These are phyloP conservation scores for Tolypocladium amazonense DNA, from an alignment of 2,329 filamentous ascomycete genomes.

Conservation along the genomic window DNA sequence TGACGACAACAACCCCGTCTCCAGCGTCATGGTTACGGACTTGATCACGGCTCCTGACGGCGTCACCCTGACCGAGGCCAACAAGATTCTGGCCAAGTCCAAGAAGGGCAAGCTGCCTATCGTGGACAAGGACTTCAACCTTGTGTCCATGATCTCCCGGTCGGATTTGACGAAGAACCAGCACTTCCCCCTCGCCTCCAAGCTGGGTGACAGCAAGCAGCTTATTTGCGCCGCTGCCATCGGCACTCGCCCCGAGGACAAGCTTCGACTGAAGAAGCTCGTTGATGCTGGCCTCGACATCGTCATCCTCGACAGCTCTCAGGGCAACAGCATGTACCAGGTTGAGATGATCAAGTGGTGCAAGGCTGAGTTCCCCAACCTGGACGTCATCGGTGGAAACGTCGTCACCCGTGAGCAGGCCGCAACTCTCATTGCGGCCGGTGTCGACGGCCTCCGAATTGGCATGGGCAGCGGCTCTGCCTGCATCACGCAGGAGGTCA, in stretches of 20 bases:
- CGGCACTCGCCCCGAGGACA: conserved; percentile 90
- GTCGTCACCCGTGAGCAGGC: conserved; percentile 97
- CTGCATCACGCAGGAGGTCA: conserved; percentile 98
- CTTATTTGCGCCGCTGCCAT: conserved; percentile 91
- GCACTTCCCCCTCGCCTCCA: conserved; percentile 91
- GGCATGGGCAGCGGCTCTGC: conserved; percentile 98
- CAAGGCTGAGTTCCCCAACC: conserved; percentile 72
- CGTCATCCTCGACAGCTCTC: conserved; percentile 89
- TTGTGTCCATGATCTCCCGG: conserved; percentile 84
- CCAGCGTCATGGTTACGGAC: conserved; percentile 90
- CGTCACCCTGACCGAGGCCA: conserved; percentile 78
- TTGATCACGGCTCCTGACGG: conserved; percentile 79
- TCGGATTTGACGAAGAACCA: conserved; percentile 98
- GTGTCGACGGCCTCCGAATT: conserved; percentile 92
- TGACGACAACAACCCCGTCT: conserved; percentile 59
- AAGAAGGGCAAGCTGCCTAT: conserved; percentile 99
- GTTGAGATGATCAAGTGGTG: conserved; percentile 96
- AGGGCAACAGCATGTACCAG: conserved; percentile 98
- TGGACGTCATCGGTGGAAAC: conserved; percentile 97
- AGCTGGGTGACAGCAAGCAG: conserved; percentile 95
- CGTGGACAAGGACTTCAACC: conserved; percentile 71
- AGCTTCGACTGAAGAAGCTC: conserved; percentile 71
- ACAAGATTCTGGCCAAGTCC: conserved; percentile 83
- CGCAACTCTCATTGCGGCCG: conserved; percentile 80
- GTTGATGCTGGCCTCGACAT: conserved; percentile 94